Percentiles rank a stretch among this genome's conserved stretches.
These are phyloP conservation scores for Ophiosphaerella korrae DNA, from an alignment of 2,329 filamentous ascomycete species.

Conservation along the genomic window DNA sequence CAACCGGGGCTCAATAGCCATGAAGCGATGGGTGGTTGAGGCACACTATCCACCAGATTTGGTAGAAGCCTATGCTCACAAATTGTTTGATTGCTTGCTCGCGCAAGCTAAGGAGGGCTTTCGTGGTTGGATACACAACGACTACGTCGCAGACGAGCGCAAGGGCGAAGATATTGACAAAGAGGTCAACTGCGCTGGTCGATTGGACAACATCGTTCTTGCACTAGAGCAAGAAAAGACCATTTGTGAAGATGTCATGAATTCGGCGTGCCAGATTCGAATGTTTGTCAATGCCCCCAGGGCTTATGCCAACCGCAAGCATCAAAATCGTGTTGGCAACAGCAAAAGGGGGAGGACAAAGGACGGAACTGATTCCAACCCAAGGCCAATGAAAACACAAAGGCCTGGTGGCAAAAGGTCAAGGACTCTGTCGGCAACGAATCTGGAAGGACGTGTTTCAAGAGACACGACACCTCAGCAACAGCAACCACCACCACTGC, in stretches of 20 bases:
- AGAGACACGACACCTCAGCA: constrained; percentile 14
- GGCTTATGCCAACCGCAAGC: constrained; percentile 40
- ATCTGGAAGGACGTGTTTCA: constrained; percentile 5
- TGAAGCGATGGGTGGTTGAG: constrained; percentile 40
- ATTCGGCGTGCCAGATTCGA: constrained; percentile 41
- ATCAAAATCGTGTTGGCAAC: constrained; percentile 41
- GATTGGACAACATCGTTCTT: constrained; percentile 37
- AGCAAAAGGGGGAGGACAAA: constrained; percentile 38
- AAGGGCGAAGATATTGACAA: constrained; percentile 43
- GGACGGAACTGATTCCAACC: constrained; percentile 8
- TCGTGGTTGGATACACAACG: constrained; percentile 43
- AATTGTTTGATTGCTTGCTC: constrained; percentile 40
- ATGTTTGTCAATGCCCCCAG: constrained; percentile 46
- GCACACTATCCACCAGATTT: constrained; percentile 36
- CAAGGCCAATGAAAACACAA: constrained; percentile 11
- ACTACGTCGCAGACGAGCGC: constrained; percentile 42
- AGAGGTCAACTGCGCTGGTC: constrained; percentile 33
- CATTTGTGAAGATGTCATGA: constrained; percentile 45
- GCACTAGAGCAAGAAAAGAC: constrained; percentile 43
- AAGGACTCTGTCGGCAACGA: constrained; percentile 10
- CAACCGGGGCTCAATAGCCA: constrained; percentile 36
- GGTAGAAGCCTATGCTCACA: constrained; percentile 42
- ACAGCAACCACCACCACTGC: not conserved
- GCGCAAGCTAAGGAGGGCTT: constrained; percentile 38
- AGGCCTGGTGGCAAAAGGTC: constrained; percentile 8